A percentile compares a stretch with the other conserved stretches of the same genome.
These are phyloP conservation scores for Puccinia brachypodii DNA, from an alignment of 1,284 basidiomycete genomes.

Conservation along the genomic window DNA sequence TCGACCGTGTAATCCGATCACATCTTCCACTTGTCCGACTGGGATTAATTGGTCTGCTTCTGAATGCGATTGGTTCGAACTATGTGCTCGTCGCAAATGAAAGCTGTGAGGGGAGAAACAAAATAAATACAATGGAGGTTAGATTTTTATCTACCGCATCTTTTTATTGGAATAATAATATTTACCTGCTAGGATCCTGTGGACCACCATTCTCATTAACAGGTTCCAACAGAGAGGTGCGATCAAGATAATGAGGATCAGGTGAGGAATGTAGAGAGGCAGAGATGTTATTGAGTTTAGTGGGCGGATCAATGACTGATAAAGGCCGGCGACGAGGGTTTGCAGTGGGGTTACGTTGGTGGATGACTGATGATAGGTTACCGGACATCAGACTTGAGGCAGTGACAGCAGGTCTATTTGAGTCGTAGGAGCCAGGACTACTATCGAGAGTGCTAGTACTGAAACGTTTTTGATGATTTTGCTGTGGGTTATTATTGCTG, in stretches of 20 bases:
- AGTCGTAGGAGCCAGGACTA: not conserved
- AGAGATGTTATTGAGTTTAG: slow-evolving; percentile 7
- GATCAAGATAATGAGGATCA: slow-evolving; percentile 20
- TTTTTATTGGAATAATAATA: no score
- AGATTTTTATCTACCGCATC: no score
- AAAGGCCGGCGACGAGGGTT: slow-evolving; percentile 33
- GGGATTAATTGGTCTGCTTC: slow-evolving; percentile 48
- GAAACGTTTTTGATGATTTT: slow-evolving; percentile 42
- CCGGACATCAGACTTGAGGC: slow-evolving; percentile 43
- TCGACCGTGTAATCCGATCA: slow-evolving; percentile 54
- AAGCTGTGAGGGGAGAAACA: not conserved
- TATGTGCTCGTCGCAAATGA: slow-evolving; percentile 32
- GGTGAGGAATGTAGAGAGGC: not conserved
- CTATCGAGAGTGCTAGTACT: slow-evolving; percentile 22
- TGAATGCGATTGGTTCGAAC: slow-evolving; percentile 43
- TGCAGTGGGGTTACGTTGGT: slow-evolving; percentile 29
- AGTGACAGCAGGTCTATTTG: slow-evolving; percentile 1
- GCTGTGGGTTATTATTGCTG: not conserved
- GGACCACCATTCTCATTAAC: slow-evolving; percentile 1
- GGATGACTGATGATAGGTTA: slow-evolving; percentile 10
- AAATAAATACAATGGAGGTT: not conserved
- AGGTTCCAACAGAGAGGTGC: slow-evolving; percentile 21
- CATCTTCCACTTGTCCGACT: slow-evolving; percentile 55
- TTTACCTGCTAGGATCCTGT: slow-evolving; percentile 13
- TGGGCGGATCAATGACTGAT: slow-evolving; percentile 37